phyloP scores from a whole-genome alignment of 352 stramenopile species.

The Phytopythium helicoides region DNA sequence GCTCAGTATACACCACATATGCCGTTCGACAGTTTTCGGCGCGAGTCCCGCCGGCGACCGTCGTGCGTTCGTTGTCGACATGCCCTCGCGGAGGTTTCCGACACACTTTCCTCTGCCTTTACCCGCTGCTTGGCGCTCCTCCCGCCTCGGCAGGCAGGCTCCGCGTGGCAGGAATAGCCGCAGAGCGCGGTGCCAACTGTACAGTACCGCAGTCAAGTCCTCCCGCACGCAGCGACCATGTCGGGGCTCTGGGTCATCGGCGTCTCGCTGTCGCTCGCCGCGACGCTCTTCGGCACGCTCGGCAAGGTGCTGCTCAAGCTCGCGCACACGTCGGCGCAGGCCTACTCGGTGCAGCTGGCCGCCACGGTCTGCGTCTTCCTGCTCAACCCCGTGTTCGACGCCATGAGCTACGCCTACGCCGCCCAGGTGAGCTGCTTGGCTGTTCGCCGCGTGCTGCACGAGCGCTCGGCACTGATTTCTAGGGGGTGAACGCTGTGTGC shows the following conservation, averaged over 20 bases:
- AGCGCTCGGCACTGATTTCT: no score
- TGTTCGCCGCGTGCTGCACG: no score
- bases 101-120: no score
- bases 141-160: no score
- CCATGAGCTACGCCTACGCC: constrained; percentile 84
- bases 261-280: constrained; percentile 73
- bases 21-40: no score
- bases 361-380: constrained; percentile 80
- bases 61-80: no score
- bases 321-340: constrained; percentile 61
- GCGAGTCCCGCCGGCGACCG: no score
- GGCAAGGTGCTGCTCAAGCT: constrained; percentile 88
- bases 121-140: no score
- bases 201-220: not conserved
- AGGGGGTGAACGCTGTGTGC: no score
- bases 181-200: not conserved
- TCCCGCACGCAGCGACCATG: constrained; percentile 14
- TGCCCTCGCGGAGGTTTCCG: no score
- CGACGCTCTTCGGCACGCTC: constrained; percentile 82
- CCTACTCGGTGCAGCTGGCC: constrained; percentile 54
- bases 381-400: constrained; percentile 84
- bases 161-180: no score
- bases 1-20: not conserved
- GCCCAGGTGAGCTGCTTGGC: constrained; percentile 47
- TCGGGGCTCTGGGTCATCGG: constrained; percentile 68